phyloP scores from a whole-genome alignment of 2,329 filamentous ascomycete genomes.

The Neoascochyta sp. region DNA sequence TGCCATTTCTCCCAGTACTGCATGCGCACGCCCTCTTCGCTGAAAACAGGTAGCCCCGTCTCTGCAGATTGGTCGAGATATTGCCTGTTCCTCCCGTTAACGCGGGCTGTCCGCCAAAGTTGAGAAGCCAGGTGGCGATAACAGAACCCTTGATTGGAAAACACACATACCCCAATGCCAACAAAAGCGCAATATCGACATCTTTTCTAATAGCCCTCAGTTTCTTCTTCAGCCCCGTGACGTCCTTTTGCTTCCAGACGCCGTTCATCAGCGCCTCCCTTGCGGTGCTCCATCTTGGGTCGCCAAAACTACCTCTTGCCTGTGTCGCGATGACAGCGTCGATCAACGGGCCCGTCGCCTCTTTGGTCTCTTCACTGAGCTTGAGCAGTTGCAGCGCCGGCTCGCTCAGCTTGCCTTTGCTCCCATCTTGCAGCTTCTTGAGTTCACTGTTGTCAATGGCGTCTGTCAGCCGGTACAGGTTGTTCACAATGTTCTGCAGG shows the following conservation, averaged over 20 bases:
- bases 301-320: conserved; percentile 16
- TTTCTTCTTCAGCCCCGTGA: conserved; percentile 25
- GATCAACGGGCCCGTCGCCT: conserved; percentile 15
- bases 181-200: conserved; percentile 22
- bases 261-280: conserved; percentile 33
- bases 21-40: conserved; percentile 12
- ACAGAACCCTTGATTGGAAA: no score
- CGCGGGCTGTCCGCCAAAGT: not conserved
- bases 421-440: conserved; percentile 17
- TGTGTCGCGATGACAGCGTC: conserved; percentile 21
- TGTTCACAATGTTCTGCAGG: conserved; percentile 20
- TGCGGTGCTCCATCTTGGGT: conserved; percentile 19
- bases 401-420: conserved; percentile 23
- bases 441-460: conserved; percentile 18
- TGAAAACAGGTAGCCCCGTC: conserved; percentile 23
- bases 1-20: conserved; percentile 28
- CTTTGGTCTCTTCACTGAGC: conserved; percentile 21
- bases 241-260: conserved; percentile 31
- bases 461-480: conserved; percentile 20
- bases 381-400: conserved; percentile 24
- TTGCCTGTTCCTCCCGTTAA: conserved; percentile 10
- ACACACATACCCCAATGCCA: conserved; percentile 20
- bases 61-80: conserved; percentile 30
- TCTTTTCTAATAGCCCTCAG: conserved; percentile 18
- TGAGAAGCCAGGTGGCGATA: no score